Evolutionary conservation across 192 early-diverging fungal genomes (phyloP).

Genomic region (Coemansia nantahalensis): DNA sequence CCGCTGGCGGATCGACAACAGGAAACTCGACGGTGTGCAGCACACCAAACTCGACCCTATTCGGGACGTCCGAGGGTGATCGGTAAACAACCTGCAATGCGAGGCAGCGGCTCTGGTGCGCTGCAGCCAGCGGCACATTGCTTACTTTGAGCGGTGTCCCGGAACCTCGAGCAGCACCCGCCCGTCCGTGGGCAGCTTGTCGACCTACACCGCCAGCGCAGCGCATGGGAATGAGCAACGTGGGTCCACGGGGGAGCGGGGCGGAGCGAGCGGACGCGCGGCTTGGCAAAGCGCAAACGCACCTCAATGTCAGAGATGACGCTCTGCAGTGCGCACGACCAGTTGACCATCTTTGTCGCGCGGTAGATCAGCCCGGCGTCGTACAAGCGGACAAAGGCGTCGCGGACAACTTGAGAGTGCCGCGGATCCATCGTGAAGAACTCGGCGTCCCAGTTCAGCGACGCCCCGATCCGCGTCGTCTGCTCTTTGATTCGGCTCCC

Average conservation of each 20-base stretch:
- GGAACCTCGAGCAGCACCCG: constrained; percentile 71
- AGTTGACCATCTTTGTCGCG: constrained; percentile 90
- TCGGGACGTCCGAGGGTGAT: not conserved
- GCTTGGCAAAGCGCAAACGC: constrained; percentile 5
- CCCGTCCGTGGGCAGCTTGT: constrained; percentile 76
- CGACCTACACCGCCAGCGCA: constrained; percentile 66
- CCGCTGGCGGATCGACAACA: constrained; percentile 61
- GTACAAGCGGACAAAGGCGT: constrained; percentile 87
- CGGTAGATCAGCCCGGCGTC: constrained; percentile 90
- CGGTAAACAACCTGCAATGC: too few relatives aligned
- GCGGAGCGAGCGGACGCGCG: too few relatives aligned
- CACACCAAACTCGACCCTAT: constrained; percentile 93
- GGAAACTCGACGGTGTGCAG: constrained; percentile 87
- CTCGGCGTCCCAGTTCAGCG: constrained; percentile 80
- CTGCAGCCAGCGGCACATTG: not conserved
- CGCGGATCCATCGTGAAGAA: constrained; percentile 91
- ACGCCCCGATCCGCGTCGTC: constrained; percentile 76
- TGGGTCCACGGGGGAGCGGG: too few relatives aligned
- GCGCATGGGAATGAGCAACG: too few relatives aligned
- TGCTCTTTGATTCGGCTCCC: constrained; percentile 82
- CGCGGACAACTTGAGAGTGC: constrained; percentile 71
- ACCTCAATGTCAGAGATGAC: constrained; percentile 95
- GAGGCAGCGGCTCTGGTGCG: too few relatives aligned
- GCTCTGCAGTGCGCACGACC: constrained; percentile 92
- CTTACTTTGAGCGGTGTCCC: constrained; percentile 67